Percentiles rank a stretch among this genome's conserved stretches.
phyloP scores from a whole-genome alignment of 2,329 filamentous ascomycete genomes.

The Fusarium drepaniforme region DNA sequence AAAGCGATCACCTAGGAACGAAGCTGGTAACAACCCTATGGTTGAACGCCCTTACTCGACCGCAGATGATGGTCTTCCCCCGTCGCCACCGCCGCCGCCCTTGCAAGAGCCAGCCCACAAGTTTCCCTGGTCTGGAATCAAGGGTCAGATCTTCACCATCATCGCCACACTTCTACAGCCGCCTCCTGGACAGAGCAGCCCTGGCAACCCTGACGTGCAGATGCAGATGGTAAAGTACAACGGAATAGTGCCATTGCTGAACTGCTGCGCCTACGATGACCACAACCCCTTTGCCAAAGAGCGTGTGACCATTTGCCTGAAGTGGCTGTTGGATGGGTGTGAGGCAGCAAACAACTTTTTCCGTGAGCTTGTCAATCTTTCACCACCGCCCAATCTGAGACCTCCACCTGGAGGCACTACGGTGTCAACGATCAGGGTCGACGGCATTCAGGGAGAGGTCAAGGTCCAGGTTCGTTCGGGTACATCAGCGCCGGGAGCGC shows the following conservation, averaged over 20 bases:
- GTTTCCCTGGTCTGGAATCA: slow-evolving; percentile 80
- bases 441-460: slow-evolving; percentile 68
- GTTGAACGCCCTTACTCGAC: slow-evolving; percentile 75
- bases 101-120: slow-evolving; percentile 74
- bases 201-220: slow-evolving; percentile 81
- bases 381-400: slow-evolving; percentile 54
- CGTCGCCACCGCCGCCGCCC: slow-evolving; percentile 55
- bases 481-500: slow-evolving; percentile 39
- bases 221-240: slow-evolving; percentile 87
- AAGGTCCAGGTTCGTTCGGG: slow-evolving; percentile 63
- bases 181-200: slow-evolving; percentile 70
- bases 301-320: slow-evolving; percentile 88
- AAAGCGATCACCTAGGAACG: slow-evolving; percentile 43
- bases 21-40: slow-evolving; percentile 46
- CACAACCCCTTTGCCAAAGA: slow-evolving; percentile 96
- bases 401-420: slow-evolving; percentile 51
- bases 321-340: slow-evolving; percentile 83
- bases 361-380: slow-evolving; percentile 68
- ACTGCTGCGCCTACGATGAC: slow-evolving; percentile 91
- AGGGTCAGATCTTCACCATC: slow-evolving; percentile 92
- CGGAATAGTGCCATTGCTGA: slow-evolving; percentile 88
- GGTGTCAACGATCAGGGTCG: slow-evolving; percentile 62
- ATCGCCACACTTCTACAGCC: slow-evolving; percentile 92
- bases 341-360: slow-evolving; percentile 80
- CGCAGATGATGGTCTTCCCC: slow-evolving; percentile 43